Percentiles rank a stretch among this genome's conserved stretches.
Conservation (phyloP, 2,329 filamentous ascomycete genomes). For the Bertia moriformis region DNA sequence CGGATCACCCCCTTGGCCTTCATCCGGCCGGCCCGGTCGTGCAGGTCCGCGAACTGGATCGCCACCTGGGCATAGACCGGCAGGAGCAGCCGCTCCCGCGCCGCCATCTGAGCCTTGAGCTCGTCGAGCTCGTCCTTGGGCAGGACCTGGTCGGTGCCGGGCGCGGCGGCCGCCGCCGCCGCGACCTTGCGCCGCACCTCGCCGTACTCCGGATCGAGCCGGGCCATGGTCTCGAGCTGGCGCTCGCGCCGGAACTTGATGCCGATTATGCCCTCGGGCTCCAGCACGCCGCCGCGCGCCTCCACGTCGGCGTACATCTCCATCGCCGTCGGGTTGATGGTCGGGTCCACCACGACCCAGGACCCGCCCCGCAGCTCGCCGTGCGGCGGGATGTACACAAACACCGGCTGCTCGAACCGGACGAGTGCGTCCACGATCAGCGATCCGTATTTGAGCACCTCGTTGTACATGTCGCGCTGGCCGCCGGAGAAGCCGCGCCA, state of each 20-base stretch:
- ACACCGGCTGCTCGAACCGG: conserved; percentile 96
- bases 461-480: conserved; percentile 99
- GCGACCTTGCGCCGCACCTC: conserved; percentile 37
- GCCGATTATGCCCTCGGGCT: conserved; percentile 93
- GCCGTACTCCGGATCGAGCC: conserved; percentile 72
- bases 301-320: conserved; percentile 99
- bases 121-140: conserved; percentile 60
- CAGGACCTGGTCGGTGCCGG: too few relatives aligned
- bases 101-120: conserved; percentile 71
- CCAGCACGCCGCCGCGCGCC: conserved; percentile 86
- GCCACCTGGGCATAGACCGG: conserved; percentile 91
- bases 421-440: conserved; percentile 97
- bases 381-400: conserved; percentile 94
- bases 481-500: conserved; percentile 99
- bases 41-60: conserved; percentile 91
- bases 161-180: conserved; percentile 32
- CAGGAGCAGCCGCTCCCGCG: conserved; percentile 74
- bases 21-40: conserved; percentile 95
- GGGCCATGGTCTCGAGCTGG: conserved; percentile 93
- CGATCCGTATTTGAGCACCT: conserved; percentile 97
- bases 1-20: conserved; percentile 93
- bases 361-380: conserved; percentile 97
- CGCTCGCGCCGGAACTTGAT: conserved; percentile 98
- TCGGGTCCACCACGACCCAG: conserved; percentile 97
- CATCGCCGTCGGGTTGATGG: conserved; percentile 95